phyloP scores from a whole-genome alignment of 192 early-diverging fungal genomes.

The Gigaspora rosea region DNA sequence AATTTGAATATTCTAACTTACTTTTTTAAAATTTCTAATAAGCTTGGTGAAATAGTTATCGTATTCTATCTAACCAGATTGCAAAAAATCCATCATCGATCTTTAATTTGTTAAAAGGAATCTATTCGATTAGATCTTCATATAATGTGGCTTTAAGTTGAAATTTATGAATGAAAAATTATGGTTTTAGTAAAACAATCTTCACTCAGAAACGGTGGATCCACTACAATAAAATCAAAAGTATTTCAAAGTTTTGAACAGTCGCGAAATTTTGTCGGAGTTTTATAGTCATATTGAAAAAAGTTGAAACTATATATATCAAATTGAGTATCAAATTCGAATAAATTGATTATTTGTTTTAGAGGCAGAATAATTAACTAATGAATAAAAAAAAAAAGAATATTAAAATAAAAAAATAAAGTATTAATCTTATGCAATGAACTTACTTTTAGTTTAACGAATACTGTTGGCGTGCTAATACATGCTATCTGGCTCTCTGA shows the following conservation, averaged over 20 bases:
- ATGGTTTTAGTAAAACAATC: conserved; percentile 74
- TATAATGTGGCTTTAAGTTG: no score
- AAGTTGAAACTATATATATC: conserved; percentile 66
- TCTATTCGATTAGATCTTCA: no score
- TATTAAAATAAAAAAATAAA: background rate
- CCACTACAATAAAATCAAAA: conserved; percentile 73
- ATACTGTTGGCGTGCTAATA: conserved; percentile 64
- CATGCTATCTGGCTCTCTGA: conserved; percentile 52
- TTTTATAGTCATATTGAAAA: conserved; percentile 75
- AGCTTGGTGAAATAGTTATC: no score
- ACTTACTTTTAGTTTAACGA: conserved; percentile 61
- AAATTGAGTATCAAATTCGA: conserved; percentile 79
- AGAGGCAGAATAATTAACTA: conserved; percentile 42
- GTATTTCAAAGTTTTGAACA: conserved; percentile 45
- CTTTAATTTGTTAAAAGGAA: no score
- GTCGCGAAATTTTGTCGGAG: conserved; percentile 55
- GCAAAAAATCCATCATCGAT: no score
- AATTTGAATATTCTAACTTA: no score
- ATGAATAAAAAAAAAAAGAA: background rate
- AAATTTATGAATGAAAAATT: no score
- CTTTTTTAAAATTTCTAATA: no score
- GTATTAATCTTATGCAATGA: background rate
- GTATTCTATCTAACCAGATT: no score
- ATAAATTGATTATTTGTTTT: conserved; percentile 54
- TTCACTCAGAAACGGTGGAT: conserved; percentile 79